Percentiles rank a stretch among this genome's conserved stretches.
Evolutionary conservation across 371 early-diverging fungal species (phyloP).

Genomic region (Basidiobolus meristosporus): DNA sequence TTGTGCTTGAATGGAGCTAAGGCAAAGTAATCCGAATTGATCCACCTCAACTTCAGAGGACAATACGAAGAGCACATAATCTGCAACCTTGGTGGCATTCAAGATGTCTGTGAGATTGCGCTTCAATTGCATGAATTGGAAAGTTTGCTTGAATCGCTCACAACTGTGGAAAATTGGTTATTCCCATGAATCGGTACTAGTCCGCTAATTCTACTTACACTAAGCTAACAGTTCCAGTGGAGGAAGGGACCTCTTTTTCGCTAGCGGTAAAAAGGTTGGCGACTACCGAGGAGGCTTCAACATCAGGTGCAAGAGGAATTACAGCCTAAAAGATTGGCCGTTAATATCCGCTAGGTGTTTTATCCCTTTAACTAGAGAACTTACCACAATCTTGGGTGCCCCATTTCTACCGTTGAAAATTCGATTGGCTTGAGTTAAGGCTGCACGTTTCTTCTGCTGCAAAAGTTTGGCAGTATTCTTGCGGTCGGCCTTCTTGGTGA

Average conservation of each 20-base stretch:
- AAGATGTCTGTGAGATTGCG: slow-evolving; percentile 56
- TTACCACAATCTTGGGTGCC: slow-evolving; percentile 65
- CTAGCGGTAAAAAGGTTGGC: slow-evolving; percentile 25
- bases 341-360: neutral
- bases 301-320: slow-evolving; percentile 73
- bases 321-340: slow-evolving; percentile 18
- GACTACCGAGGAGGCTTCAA: slow-evolving; percentile 24
- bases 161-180: slow-evolving; percentile 18
- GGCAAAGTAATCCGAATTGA: slow-evolving; percentile 60
- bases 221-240: too few species aligned
- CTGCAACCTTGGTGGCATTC: slow-evolving; percentile 80
- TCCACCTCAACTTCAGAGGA: slow-evolving; percentile 88
- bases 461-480: slow-evolving; percentile 58
- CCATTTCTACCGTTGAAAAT: slow-evolving; percentile 67
- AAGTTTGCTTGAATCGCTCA: slow-evolving; percentile 69
- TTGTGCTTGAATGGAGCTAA: slow-evolving; percentile 69
- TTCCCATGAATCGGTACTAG: too few species aligned
- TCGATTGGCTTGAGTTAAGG: slow-evolving; percentile 37
- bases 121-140: slow-evolving; percentile 46
- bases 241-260: too few species aligned
- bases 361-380: slow-evolving; percentile 1
- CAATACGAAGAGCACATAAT: slow-evolving; percentile 67
- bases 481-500: slow-evolving; percentile 52
- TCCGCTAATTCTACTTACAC: too few species aligned
- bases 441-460: slow-evolving; percentile 69